Conservation (phyloP, 2,329 filamentous ascomycete species). For the Trichoderma koningii region DNA sequence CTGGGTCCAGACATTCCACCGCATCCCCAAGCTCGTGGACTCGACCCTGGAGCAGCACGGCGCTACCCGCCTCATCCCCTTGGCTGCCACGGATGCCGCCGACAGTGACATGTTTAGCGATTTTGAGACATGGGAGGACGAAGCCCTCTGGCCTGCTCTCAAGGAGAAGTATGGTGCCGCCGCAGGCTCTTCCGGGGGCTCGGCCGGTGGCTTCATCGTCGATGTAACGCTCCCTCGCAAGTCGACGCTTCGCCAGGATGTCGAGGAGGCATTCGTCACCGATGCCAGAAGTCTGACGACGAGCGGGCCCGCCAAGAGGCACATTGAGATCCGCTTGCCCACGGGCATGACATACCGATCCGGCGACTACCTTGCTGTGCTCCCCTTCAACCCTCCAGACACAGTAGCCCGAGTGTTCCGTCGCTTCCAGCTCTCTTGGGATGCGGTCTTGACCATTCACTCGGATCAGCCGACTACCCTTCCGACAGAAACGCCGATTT, state of each 20-base stretch:
- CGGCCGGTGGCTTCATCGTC: conserved; percentile 42
- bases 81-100: conserved; percentile 62
- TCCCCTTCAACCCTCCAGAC: conserved; percentile 68
- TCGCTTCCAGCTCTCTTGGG: conserved; percentile 68
- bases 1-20: conserved; percentile 66
- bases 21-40: conserved; percentile 65
- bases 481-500: conserved; percentile 58
- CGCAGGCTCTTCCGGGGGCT: conserved; percentile 21
- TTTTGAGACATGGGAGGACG: conserved; percentile 68
- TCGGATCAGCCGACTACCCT: conserved; percentile 55
- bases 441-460: conserved; percentile 64
- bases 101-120: conserved; percentile 67
- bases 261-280: conserved; percentile 62
- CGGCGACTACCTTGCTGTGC: conserved; percentile 74
- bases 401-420: conserved; percentile 65
- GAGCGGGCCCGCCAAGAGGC: conserved; percentile 59
- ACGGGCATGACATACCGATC: conserved; percentile 65
- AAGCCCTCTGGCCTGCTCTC: conserved; percentile 53
- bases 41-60: conserved; percentile 47
- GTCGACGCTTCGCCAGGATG: conserved; percentile 62
- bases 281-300: conserved; percentile 54
- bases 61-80: conserved; percentile 42
- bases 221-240: conserved; percentile 57
- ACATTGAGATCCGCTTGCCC: conserved; percentile 69
- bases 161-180: conserved; percentile 48